phyloP scores from a whole-genome alignment of 2,329 filamentous ascomycete species.

The Apiospora saccharicola region DNA sequence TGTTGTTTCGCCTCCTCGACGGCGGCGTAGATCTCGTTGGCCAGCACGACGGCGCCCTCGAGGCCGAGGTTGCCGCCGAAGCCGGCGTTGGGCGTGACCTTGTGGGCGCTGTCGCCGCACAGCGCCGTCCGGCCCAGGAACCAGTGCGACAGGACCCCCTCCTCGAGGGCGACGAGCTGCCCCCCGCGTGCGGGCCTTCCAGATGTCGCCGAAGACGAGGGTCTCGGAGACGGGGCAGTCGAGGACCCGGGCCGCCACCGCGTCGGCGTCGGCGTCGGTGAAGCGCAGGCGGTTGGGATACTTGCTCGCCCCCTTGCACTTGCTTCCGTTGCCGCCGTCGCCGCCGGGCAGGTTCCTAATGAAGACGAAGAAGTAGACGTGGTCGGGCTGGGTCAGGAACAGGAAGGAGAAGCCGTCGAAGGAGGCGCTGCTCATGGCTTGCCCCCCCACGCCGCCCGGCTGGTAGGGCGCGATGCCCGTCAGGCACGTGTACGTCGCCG shows the following conservation, averaged over 20 bases:
- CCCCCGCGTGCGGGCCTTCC: constrained; percentile 36
- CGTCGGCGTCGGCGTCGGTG: constrained; percentile 42
- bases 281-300: constrained; percentile 33
- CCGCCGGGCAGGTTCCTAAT: constrained; percentile 36
- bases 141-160: constrained; percentile 45
- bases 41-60: constrained; percentile 42
- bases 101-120: constrained; percentile 48
- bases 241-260: constrained; percentile 36
- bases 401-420: background rate
- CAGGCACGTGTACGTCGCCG: background rate
- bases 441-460: background rate
- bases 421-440: background rate
- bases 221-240: constrained; percentile 38
- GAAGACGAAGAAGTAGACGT: constrained; percentile 34
- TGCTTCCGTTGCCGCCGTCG: background rate
- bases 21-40: constrained; percentile 36
- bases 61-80: constrained; percentile 48
- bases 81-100: constrained; percentile 44
- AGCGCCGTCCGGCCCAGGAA: constrained; percentile 44
- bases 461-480: background rate
- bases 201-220: constrained; percentile 45
- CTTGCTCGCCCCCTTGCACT: constrained; percentile 27
- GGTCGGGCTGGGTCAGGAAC: constrained; percentile 22
- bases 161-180: constrained; percentile 39
- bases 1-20: background rate